Base-by-base conservation (phyloP, 768 basidiomycete genomes). In the Pleurotus tuoliensis region DNA sequence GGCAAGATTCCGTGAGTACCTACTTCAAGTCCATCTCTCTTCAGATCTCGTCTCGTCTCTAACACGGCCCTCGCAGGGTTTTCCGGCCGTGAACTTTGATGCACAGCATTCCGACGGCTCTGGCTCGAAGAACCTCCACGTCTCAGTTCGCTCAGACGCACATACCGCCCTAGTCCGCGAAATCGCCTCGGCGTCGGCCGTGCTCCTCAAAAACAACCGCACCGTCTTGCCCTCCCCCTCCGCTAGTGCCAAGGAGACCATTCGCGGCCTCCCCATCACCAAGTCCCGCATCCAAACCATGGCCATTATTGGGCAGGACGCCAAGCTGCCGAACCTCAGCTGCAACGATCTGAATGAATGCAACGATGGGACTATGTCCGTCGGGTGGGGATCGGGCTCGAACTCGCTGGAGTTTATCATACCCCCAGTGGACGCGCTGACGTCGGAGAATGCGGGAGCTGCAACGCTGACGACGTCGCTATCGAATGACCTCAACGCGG, bases 131-230 rank as follows among this genome's bases (percentile, higher is more conserved):
- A 82, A 81, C 64, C 69, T 76, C 12, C 63, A 68, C 22, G 73
- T 80, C 3, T 71, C 73, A 16, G 78, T 80, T 3, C 72, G 78
- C 25, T 74, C 71, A 1, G 70, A 63, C 11, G 72, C 63, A 0
- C 80, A 82, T 61, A 80, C 77, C 0, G 73, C 78, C 3, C 69
- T 89, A 15, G 81, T 78, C 15, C 75, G 77, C 22, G 81, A 88
- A 59, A 84, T 92, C 27, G 89, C 82, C 4, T 77, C 82, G 0
- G 82, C 81, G 0, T 86, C 85, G 0, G 82, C 83, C 1, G 85
- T 90, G 16, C 67, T 91, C 34, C 74, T 90, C 11, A 90, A 90
- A 71, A 90, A 90, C 66, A 71, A 75, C 38, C 67, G 78, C 59
- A 73, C 69, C 12, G 66, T 69, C 24, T 73, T 66, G 67, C 11